Base-by-base conservation (phyloP, 1,284 basidiomycete species). In the Phylloporus sp. region DNA sequence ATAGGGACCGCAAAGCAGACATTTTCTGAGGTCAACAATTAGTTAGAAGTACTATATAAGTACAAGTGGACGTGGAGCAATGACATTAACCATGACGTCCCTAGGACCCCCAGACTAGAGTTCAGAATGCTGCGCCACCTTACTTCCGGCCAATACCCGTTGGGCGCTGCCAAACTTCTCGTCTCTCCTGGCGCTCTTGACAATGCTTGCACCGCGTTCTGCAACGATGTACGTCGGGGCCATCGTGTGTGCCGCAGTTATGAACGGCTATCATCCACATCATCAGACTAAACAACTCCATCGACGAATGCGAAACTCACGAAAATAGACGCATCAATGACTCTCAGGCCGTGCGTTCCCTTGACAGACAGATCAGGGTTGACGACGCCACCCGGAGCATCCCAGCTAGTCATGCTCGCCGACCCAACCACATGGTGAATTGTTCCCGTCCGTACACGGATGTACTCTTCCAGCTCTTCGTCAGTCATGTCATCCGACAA, bases 161-260 rank as follows among this genome's bases (percentile, higher is more conserved):
- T 51, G 47, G 29, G 34, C 22, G 22, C 7, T 4, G 24, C 26
- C 22, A 10, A 22, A 37, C n/a, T 15, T 58, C 47, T 58, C 15
- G 4, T 58, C 5, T 42, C n/a, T n/a, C n/a, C 57, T 31, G 2
- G 57, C 49, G 17, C 32, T 24, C 37, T 51, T 15, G 28, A 58
- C 28, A 8, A 58, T 58, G 5, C 57, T 51, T 12, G 57, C 49
- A 32, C 37, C 57, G 28, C 57, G 57, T 20, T 58, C 49, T 6
- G 49, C 57, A 5, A 58, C 37, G 46, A 58, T 58, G 34, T 58
- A 58, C 26, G 56, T 58, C 20, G 46, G 56, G 4, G 24, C 56
- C 56, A 58, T 58, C 6, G 56, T 58, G 34, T 58, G 46, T 15
- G 56, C 46, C 12, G 56, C 56, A 39, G 46, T 58, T 15, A 58